Percentiles rank a stretch among this genome's conserved stretches.
These are phyloP conservation scores for Aspergillus phoenicis DNA, from an alignment of 2,329 filamentous ascomycete genomes.

Conservation along the genomic window DNA sequence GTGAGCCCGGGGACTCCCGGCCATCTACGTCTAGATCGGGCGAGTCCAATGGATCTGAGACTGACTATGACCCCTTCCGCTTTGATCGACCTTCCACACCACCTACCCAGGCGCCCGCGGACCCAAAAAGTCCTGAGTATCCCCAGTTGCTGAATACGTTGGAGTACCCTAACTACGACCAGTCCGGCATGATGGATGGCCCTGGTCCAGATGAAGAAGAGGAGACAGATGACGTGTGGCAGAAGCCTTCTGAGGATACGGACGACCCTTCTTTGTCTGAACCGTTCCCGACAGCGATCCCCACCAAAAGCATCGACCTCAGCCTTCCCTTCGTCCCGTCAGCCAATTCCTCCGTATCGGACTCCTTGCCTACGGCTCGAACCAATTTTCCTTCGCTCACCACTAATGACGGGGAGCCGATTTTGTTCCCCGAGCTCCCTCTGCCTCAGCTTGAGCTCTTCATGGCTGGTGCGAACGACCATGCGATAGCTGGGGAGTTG, in stretches of 20 bases:
- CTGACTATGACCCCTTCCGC: slow-evolving; percentile 47
- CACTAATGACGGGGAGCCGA: slow-evolving; percentile 17
- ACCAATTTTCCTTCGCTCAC: slow-evolving; percentile 13
- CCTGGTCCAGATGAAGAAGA: slow-evolving; percentile 59
- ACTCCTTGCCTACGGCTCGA: slow-evolving; percentile 26
- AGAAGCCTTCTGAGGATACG: slow-evolving; percentile 14
- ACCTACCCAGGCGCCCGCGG: slow-evolving; percentile 18
- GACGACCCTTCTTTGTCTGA: slow-evolving; percentile 20
- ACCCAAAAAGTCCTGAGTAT: slow-evolving; percentile 40
- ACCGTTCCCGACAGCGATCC: slow-evolving; percentile 31
- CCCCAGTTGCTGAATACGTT: slow-evolving; percentile 48
- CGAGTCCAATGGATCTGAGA: slow-evolving; percentile 37
- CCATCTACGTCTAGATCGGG: slow-evolving; percentile 43
- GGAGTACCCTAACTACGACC: slow-evolving; percentile 52
- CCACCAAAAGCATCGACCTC: slow-evolving; percentile 19
- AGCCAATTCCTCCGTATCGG: slow-evolving; percentile 24
- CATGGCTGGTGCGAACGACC: slow-evolving; percentile 40
- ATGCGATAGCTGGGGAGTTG: slow-evolving; percentile 42
- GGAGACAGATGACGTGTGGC: slow-evolving; percentile 44
- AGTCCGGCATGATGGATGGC: slow-evolving; percentile 57
- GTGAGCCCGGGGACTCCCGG: slow-evolving; percentile 36
- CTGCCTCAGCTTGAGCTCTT: slow-evolving; percentile 45
- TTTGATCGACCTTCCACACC: slow-evolving; percentile 41
- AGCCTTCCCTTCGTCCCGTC: slow-evolving; percentile 12
- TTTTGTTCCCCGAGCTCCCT: slow-evolving; percentile 42